Evolutionary conservation across 805 yeast species (phyloP).

Genomic region (Saccharomycopsis javanensis): DNA sequence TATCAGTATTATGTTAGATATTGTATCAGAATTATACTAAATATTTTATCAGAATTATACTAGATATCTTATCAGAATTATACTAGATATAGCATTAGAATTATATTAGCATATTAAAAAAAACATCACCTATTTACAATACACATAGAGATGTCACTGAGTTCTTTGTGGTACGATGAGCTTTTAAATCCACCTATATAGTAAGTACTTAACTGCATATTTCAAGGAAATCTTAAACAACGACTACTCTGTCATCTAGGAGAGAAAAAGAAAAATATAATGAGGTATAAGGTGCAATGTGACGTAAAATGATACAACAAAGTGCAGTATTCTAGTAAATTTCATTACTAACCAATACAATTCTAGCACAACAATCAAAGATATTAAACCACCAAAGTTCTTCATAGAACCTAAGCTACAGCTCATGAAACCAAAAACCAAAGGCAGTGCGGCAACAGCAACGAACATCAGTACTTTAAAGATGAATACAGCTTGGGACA

Average conservation of each 20-base stretch:
- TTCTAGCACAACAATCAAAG: slow-evolving; percentile 11
- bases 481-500: slow-evolving; percentile 72
- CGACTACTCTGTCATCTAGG: too few relatives aligned
- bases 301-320: too few relatives aligned
- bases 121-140: too few relatives aligned
- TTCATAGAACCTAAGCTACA: slow-evolving; percentile 9
- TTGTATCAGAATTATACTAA: too few relatives aligned
- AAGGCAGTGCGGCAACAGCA: not conserved
- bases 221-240: too few relatives aligned
- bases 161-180: slow-evolving; percentile 3
- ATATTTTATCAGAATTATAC: too few relatives aligned
- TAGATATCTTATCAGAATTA: too few relatives aligned
- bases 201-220: slow-evolving; percentile 2
- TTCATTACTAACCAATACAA: not conserved
- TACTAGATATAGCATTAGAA: too few relatives aligned
- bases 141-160: not conserved
- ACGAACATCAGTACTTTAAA: slow-evolving; percentile 27
- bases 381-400: slow-evolving; percentile 4
- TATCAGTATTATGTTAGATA: too few relatives aligned
- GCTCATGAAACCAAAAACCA: slow-evolving; percentile 5
- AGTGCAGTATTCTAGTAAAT: not conserved
- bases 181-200: slow-evolving; percentile 9
- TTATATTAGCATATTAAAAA: too few relatives aligned
- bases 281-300: too few relatives aligned
- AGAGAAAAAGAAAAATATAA: too few relatives aligned